Base-by-base conservation (phyloP, 352 stramenopile species). In the Elongisporangium anandrum region DNA sequence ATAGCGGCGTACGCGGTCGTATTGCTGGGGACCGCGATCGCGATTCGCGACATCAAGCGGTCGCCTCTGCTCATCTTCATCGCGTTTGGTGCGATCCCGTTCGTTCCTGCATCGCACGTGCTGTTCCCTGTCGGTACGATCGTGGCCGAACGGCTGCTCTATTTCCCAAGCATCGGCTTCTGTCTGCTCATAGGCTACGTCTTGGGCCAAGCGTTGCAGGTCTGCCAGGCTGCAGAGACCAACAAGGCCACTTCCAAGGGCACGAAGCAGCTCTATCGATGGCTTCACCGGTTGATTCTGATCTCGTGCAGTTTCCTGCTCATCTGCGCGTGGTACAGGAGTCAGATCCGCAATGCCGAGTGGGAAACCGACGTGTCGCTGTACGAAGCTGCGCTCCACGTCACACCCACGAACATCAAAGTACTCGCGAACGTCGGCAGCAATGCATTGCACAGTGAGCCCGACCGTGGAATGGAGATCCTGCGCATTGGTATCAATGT, bases 101-200 rank as follows among this genome's bases (percentile, higher is more conserved):
- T 96, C 64, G 48, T 96, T 5, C 88, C 88, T 8, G 87, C 77
- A 12, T 86, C 80, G 17, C 93, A 97, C 59, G 10, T 91, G 8
- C 58, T 96, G 21, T 89, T 97, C 54, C 81, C 87, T 9, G 79
- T 97, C n/a, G 88, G 88, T 7, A 92, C 83, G 1, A 64, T 95
- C 19, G 62, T 97, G 12, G 88, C 82, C 2, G 88, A 97, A 77
- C 70, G 88, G 1, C 56, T 97, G 50, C 59, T 96, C 16, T 95
- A 95, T 66, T 79, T 94, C 45, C 85, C 87, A 10, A 89, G 75
- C 52, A 73, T 87, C 19, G 78, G 84, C 6, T 83, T 88, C 22
- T 80, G 80, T 39, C 49, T 87, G 9, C 54, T 85, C 8, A n/a
- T 80, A 0, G 75, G 67, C 9, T 64, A 76, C 54, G 19, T 61